Evolutionary conservation across 495 filamentous ascomycete species (phyloP).

Genomic region (Aspergillus hancockii): DNA sequence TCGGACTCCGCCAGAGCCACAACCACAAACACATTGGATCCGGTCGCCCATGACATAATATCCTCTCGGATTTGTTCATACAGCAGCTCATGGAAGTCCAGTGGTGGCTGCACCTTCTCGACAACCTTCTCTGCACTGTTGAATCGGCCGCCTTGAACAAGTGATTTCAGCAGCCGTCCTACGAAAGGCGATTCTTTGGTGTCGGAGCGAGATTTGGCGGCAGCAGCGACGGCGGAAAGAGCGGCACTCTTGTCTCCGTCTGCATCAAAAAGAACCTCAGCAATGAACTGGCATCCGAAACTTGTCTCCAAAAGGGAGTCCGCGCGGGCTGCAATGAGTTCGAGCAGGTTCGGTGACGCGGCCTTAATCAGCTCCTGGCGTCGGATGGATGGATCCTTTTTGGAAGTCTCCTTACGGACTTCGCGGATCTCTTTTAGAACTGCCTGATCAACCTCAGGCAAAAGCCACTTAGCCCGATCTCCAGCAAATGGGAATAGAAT

Average conservation of each 20-base stretch:
- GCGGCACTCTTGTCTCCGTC: slow-evolving; percentile 70
- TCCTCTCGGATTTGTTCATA: slow-evolving; percentile 75
- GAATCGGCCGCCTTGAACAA: slow-evolving; percentile 84
- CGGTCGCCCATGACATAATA: slow-evolving; percentile 82
- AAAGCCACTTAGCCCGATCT: slow-evolving; percentile 68
- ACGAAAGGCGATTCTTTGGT: slow-evolving; percentile 58
- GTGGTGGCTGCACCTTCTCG: slow-evolving; percentile 68
- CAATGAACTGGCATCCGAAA: slow-evolving; percentile 84
- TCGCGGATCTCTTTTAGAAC: slow-evolving; percentile 73
- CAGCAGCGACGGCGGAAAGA: slow-evolving; percentile 68
- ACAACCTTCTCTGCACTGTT: slow-evolving; percentile 69
- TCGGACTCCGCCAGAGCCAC: slow-evolving; percentile 77
- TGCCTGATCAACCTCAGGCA: slow-evolving; percentile 59
- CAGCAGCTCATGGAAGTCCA: slow-evolving; percentile 75
- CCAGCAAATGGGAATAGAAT: slow-evolving; percentile 83
- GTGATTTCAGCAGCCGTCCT: slow-evolving; percentile 84
- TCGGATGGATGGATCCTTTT: slow-evolving; percentile 79
- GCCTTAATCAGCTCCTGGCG: slow-evolving; percentile 71
- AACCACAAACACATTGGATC: slow-evolving; percentile 78
- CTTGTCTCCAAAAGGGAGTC: slow-evolving; percentile 66
- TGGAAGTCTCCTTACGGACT: slow-evolving; percentile 76
- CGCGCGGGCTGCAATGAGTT: slow-evolving; percentile 67
- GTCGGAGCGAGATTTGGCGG: slow-evolving; percentile 64
- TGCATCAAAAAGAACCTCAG: slow-evolving; percentile 77
- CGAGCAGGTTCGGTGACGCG: slow-evolving; percentile 55